Percentiles rank a stretch among this genome's conserved stretches.
phyloP scores from a whole-genome alignment of 208 protist genomes.

The Leishmania gerbilli region DNA sequence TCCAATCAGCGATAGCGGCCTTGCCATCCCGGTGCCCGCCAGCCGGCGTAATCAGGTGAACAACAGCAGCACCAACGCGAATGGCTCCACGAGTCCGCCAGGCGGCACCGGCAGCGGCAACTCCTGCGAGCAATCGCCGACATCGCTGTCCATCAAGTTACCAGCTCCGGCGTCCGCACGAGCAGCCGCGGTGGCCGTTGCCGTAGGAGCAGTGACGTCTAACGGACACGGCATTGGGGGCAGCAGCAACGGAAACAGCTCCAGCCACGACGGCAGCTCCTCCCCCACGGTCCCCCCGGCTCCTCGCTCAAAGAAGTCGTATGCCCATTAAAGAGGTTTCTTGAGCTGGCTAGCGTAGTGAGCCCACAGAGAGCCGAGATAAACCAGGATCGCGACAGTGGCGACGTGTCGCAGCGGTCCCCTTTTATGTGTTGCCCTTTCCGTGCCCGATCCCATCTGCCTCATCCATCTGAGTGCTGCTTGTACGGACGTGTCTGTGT shows the following conservation, averaged over 20 bases:
- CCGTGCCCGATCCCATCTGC: neutral
- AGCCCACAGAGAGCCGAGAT: neutral
- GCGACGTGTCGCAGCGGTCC: neutral
- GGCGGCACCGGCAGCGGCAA: constrained; percentile 4
- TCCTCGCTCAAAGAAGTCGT: constrained; percentile 15
- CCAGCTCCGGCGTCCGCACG: constrained; percentile 16
- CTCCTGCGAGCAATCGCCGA: constrained; percentile 13
- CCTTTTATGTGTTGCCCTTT: neutral
- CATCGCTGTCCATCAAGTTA: constrained; percentile 20
- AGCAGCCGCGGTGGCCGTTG: neutral
- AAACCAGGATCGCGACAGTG: neutral
- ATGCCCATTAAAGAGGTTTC: neutral
- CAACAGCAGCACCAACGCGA: constrained; percentile 18
- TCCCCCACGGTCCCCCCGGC: constrained; percentile 4
- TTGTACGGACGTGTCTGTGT: neutral
- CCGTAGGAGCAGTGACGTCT: neutral
- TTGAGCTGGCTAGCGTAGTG: neutral
- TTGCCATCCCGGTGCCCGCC: constrained; percentile 42
- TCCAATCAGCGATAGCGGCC: constrained; percentile 10
- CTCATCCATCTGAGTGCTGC: neutral
- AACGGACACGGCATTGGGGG: neutral
- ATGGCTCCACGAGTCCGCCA: neutral
- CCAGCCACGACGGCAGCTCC: neutral
- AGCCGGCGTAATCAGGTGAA: constrained; percentile 28
- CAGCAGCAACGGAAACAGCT: constrained; percentile 9